phyloP scores from a whole-genome alignment of 1,284 basidiomycete genomes.

The Inonotus obliquus region DNA sequence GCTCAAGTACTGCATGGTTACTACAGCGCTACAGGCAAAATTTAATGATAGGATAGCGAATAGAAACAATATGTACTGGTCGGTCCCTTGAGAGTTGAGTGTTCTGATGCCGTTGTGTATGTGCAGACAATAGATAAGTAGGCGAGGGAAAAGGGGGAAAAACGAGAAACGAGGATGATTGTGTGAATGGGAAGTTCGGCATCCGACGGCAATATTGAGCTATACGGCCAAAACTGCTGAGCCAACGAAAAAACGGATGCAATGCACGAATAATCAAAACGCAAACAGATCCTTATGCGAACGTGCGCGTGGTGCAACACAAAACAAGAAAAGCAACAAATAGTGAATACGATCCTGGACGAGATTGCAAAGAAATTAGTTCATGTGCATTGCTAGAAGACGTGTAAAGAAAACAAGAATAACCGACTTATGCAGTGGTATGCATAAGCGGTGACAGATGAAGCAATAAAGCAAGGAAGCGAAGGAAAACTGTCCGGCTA shows the following conservation, averaged over 20 bases:
- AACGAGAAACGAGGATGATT: background rate
- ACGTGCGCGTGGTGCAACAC: background rate
- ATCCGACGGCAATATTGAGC: slow-evolving; percentile 2
- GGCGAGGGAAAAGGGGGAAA: background rate
- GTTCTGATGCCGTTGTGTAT: background rate
- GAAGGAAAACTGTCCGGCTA: slow-evolving; percentile 1
- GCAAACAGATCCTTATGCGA: background rate
- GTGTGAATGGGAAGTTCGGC: background rate
- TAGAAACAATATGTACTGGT: slow-evolving; percentile 10
- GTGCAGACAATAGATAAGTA: slow-evolving; percentile 5
- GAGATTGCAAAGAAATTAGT: slow-evolving; percentile 7
- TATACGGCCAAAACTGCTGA: background rate
- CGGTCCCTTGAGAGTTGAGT: slow-evolving; percentile 1
- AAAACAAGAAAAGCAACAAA: background rate
- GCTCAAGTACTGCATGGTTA: background rate
- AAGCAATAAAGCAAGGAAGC: background rate
- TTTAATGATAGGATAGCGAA: background rate
- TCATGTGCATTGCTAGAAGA: slow-evolving; percentile 1
- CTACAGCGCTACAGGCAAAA: slow-evolving; percentile 16
- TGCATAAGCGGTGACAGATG: background rate
- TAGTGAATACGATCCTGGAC: slow-evolving; percentile 5
- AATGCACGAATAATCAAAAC: slow-evolving; percentile 5
- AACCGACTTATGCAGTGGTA: background rate
- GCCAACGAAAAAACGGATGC: background rate
- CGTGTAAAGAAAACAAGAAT: background rate